A percentile compares a stretch with the other conserved stretches of the same genome.
phyloP scores from a whole-genome alignment of 306 rosid species.

The Begonia loranthoides region DNA sequence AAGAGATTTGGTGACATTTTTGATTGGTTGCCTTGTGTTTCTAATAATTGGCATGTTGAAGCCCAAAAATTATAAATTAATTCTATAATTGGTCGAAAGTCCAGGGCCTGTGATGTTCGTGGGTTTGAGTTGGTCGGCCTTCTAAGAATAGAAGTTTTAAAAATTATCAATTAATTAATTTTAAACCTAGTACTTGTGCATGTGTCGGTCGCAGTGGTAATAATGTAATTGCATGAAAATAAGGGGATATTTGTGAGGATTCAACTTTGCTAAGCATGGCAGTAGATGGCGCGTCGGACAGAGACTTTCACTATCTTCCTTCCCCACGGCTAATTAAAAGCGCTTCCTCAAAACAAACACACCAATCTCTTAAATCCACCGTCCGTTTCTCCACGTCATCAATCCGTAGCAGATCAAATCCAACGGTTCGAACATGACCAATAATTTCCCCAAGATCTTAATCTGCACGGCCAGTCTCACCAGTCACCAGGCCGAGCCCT shows the following conservation, averaged over 20 bases:
- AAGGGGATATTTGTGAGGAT: background rate
- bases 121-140: no score
- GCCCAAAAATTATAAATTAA: no score
- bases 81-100: no score
- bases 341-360: slow-evolving; percentile 69
- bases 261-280: slow-evolving; percentile 9
- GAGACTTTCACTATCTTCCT: slow-evolving; percentile 5
- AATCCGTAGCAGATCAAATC: slow-evolving; percentile 28
- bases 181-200: no score
- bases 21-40: no score
- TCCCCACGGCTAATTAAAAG: no score
- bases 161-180: no score
- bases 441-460: slow-evolving; percentile 10
- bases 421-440: slow-evolving; percentile 17
- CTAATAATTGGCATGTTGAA: no score
- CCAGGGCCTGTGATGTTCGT: no score
- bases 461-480: slow-evolving; percentile 14
- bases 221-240: slow-evolving; percentile 6
- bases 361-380: slow-evolving; percentile 35
- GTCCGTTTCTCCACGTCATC: slow-evolving; percentile 25
- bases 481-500: slow-evolving; percentile 41
- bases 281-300: slow-evolving; percentile 30
- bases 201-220: no score
- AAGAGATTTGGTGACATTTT: no score
- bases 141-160: no score